Evolutionary conservation across 176 grass and related monocot species (phyloP).

Genomic region (Saccharum spontaneum): DNA sequence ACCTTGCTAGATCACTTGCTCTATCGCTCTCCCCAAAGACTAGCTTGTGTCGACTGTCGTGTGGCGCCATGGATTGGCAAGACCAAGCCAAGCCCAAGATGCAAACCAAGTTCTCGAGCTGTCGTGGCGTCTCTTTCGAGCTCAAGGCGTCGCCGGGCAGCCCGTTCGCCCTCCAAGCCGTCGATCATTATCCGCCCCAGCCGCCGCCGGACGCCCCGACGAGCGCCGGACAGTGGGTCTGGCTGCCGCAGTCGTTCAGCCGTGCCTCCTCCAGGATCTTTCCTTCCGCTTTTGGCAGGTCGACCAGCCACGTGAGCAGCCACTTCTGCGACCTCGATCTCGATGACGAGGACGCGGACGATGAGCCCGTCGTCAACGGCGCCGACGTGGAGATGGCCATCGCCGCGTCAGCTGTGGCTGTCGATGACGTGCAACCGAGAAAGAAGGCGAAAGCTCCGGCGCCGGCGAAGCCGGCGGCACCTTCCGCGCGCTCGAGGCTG

Average conservation of each 20-base stretch:
- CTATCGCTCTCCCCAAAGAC: background rate
- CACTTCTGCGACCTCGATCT: conserved; percentile 76
- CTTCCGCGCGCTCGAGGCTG: conserved; percentile 37
- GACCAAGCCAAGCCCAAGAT: background rate
- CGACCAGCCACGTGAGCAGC: conserved; percentile 44
- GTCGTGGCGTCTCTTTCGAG: conserved; percentile 67
- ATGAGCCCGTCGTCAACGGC: background rate
- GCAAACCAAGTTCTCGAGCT: conserved; percentile 56
- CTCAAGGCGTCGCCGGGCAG: conserved; percentile 30
- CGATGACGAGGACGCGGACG: background rate
- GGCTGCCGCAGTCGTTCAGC: conserved; percentile 36
- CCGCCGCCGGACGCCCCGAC: conserved; percentile 12
- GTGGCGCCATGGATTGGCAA: conserved; percentile 25
- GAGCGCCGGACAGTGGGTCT: conserved; percentile 42
- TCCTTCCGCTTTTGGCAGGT: background rate
- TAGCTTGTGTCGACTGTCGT: background rate
- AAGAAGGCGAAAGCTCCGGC: background rate
- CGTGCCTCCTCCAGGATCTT: conserved; percentile 23
- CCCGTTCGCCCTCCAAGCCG: conserved; percentile 9
- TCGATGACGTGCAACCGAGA: background rate
- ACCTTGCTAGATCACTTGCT: background rate
- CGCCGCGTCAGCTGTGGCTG: background rate
- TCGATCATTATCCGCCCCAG: background rate
- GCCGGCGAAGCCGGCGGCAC: background rate
- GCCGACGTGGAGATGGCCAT: conserved; percentile 38